A percentile compares a stretch with the other conserved stretches of the same genome.
phyloP scores from a whole-genome alignment of 495 filamentous ascomycete species.

The Trichoderma reesei region DNA sequence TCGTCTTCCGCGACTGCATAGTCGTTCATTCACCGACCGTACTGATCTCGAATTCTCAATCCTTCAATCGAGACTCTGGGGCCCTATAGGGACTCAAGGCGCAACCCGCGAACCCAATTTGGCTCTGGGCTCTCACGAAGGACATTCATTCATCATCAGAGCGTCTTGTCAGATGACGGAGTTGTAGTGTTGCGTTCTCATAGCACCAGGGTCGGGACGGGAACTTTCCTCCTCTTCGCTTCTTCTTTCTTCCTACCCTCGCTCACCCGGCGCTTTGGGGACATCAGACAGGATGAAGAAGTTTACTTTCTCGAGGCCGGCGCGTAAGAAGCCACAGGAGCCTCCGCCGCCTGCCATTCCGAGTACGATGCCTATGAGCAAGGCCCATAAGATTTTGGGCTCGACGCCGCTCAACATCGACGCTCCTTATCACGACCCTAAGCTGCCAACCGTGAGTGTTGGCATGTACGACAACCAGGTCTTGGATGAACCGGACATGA shows the following conservation, averaged over 20 bases:
- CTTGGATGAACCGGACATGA: neutral
- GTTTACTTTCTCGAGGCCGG: neutral
- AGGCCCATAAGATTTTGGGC: constrained; percentile 3
- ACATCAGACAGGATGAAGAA: neutral
- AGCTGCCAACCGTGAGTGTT: neutral
- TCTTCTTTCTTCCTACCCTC: no score
- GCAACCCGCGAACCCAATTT: neutral
- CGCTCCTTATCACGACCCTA: neutral
- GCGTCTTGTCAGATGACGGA: neutral
- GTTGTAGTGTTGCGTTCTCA: neutral
- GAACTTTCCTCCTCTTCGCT: neutral
- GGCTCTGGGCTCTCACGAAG: neutral
- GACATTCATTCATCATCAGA: neutral
- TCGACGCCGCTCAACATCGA: constrained; percentile 3
- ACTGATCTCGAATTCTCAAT: neutral
- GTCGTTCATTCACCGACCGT: neutral
- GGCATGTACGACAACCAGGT: neutral
- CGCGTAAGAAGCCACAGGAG: constrained; percentile 5
- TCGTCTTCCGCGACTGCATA: neutral
- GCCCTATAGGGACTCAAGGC: neutral
- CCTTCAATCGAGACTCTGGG: neutral
- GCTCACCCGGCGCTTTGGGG: neutral
- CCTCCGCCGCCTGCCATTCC: neutral
- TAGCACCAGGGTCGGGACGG: neutral
- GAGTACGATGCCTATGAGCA: neutral